Evolutionary conservation across 108 stramenopile genomes (phyloP).

Genomic region (Schizochytrium sp.): DNA sequence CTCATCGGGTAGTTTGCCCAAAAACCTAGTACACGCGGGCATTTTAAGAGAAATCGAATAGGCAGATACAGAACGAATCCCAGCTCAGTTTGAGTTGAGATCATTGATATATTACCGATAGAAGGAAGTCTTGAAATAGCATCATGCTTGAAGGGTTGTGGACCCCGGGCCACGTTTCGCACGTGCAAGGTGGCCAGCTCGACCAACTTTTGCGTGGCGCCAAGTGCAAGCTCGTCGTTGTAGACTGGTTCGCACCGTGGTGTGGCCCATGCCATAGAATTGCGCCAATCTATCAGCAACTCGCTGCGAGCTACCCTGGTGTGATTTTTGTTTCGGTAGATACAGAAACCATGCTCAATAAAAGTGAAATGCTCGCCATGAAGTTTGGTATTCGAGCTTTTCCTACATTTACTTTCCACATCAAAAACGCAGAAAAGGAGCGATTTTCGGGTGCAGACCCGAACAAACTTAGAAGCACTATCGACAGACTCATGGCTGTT

Average conservation of each 20-base stretch:
- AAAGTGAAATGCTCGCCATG: not conserved
- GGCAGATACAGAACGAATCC: no score
- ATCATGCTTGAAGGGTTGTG: slow-evolving; percentile 18
- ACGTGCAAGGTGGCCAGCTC: slow-evolving; percentile 50
- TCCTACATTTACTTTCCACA: slow-evolving; percentile 52
- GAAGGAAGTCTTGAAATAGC: not conserved
- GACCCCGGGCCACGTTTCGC: slow-evolving; percentile 21
- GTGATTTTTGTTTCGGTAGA: slow-evolving; percentile 73
- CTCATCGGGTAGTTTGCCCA: no score
- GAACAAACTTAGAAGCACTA: slow-evolving; percentile 3
- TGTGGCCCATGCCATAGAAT: slow-evolving; percentile 74
- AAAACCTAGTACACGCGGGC: no score
- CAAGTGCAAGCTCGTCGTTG: not conserved
- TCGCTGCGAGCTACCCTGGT: slow-evolving; percentile 69
- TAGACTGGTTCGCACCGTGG: slow-evolving; percentile 72
- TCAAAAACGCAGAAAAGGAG: slow-evolving; percentile 16
- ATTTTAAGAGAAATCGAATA: no score
- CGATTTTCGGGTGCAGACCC: slow-evolving; percentile 50
- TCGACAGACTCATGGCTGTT: not conserved
- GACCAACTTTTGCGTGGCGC: not conserved
- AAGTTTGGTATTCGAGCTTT: slow-evolving; percentile 3
- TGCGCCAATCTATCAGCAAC: slow-evolving; percentile 69
- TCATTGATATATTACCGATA: no score
- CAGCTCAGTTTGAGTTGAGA: no score
- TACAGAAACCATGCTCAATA: slow-evolving; percentile 40